A percentile compares a stretch with the other conserved stretches of the same genome.
phyloP scores from a whole-genome alignment of 2,329 filamentous ascomycete genomes.

The Madurella mycetomatis region DNA sequence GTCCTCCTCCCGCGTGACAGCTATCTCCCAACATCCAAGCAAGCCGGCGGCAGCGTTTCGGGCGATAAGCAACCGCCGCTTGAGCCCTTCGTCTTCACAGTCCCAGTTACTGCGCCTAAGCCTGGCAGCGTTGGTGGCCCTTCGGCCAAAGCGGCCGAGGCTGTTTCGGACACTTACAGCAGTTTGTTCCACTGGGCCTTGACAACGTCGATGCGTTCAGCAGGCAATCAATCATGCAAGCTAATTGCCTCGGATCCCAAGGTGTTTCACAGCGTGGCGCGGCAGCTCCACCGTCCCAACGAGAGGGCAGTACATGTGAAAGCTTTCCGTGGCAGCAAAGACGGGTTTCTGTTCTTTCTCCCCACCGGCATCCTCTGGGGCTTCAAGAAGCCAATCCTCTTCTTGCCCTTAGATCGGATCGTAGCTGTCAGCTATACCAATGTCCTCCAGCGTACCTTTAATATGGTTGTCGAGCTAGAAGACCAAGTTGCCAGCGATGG shows the following conservation, averaged over 20 bases:
- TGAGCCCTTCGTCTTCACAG: conserved; percentile 62
- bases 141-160: conserved; percentile 44
- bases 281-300: conserved; percentile 54
- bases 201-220: conserved; percentile 46
- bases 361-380: conserved; percentile 64
- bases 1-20: conserved; percentile 56
- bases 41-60: conserved; percentile 33
- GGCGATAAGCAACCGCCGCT: conserved; percentile 32
- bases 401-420: conserved; percentile 58
- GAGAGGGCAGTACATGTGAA: conserved; percentile 63
- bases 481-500: conserved; percentile 38
- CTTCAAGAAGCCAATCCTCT: conserved; percentile 65
- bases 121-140: conserved; percentile 52
- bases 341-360: conserved; percentile 64
- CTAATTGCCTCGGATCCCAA: conserved; percentile 51
- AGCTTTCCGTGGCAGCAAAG: conserved; percentile 63
- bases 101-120: conserved; percentile 57
- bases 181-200: conserved; percentile 60
- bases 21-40: conserved; percentile 38
- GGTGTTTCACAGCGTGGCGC: conserved; percentile 53
- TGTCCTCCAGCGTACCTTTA: conserved; percentile 65
- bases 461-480: conserved; percentile 60
- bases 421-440: conserved; percentile 62
- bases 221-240: conserved; percentile 40
- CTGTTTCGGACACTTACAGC: conserved; percentile 56